A percentile compares a stretch with the other conserved stretches of the same genome.
These are phyloP conservation scores for Candida nemodendra DNA, from an alignment of 805 yeast species.

Conservation along the genomic window DNA sequence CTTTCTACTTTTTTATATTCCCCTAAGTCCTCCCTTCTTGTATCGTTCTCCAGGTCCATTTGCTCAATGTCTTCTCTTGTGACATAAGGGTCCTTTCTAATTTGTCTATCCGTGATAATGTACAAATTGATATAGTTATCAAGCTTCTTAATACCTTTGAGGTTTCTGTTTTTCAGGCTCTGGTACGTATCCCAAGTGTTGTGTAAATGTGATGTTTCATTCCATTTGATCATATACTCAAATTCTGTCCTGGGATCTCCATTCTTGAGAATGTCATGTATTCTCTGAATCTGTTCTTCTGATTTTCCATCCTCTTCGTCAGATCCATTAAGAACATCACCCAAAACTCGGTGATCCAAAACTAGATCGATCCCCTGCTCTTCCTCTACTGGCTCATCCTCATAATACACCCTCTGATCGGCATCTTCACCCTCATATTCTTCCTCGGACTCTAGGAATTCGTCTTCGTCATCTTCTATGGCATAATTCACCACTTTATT, in stretches of 20 bases:
- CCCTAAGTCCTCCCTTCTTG: constrained; percentile 76
- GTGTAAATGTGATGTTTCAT: constrained; percentile 82
- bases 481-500: constrained; percentile 71
- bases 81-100: constrained; percentile 75
- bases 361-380: constrained; percentile 39
- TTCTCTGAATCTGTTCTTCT: constrained; percentile 24
- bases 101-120: constrained; percentile 69
- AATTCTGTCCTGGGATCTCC: constrained; percentile 57
- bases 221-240: constrained; percentile 78
- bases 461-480: constrained; percentile 56
- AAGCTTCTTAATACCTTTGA: constrained; percentile 78
- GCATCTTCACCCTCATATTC: constrained; percentile 19
- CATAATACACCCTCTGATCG: constrained; percentile 22
- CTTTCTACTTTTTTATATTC: constrained; percentile 89
- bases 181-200: constrained; percentile 87
- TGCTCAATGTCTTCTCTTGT: constrained; percentile 91
- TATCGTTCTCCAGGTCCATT: constrained; percentile 87
- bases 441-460: constrained; percentile 46
- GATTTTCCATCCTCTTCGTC: constrained; percentile 35
- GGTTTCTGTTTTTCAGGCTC: constrained; percentile 40
- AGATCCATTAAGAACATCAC: constrained; percentile 30
- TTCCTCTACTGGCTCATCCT: constrained; percentile 19
- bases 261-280: constrained; percentile 14
- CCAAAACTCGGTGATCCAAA: constrained; percentile 51
- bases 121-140: constrained; percentile 86